Conservation (phyloP, 208 protist genomes). For the Trypanosomatidae sp. region DNA sequence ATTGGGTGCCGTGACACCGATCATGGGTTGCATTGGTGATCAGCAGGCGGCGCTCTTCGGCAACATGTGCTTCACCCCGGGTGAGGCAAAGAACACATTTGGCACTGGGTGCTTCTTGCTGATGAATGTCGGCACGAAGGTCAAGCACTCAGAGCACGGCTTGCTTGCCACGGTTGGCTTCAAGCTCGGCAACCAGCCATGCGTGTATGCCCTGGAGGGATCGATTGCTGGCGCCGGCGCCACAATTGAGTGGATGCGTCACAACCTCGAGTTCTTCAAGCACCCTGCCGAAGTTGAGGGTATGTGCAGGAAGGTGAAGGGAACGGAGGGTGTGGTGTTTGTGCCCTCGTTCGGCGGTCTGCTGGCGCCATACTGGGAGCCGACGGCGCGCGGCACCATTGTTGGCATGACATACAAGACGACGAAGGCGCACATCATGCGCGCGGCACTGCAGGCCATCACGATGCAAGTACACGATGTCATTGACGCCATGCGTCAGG, state of each 20-base stretch:
- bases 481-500: constrained; percentile 67
- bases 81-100: constrained; percentile 96
- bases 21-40: constrained; percentile 92
- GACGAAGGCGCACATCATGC: constrained; percentile 62
- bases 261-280: constrained; percentile 87
- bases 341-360: constrained; percentile 97
- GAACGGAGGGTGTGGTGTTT: constrained; percentile 89
- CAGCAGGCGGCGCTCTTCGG: constrained; percentile 96
- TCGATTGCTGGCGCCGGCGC: constrained; percentile 88
- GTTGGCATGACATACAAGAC: constrained; percentile 90
- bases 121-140: constrained; percentile 90
- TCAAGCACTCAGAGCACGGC: constrained; percentile 79
- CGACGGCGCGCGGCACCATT: constrained; percentile 89
- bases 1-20: constrained; percentile 18
- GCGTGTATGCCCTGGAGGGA: constrained; percentile 80
- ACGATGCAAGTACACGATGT: constrained; percentile 86
- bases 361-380: constrained; percentile 95
- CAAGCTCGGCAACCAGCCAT: constrained; percentile 63
- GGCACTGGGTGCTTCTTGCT: constrained; percentile 98
- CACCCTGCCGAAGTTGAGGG: constrained; percentile 46
- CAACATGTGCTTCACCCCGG: constrained; percentile 86
- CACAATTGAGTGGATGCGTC: constrained; percentile 89
- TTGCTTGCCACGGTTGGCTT: constrained; percentile 95
- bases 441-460: constrained; percentile 84
- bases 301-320: constrained; percentile 24